Base-by-base conservation (phyloP, 495 filamentous ascomycete genomes). In the Penicillium longicatenatum region DNA sequence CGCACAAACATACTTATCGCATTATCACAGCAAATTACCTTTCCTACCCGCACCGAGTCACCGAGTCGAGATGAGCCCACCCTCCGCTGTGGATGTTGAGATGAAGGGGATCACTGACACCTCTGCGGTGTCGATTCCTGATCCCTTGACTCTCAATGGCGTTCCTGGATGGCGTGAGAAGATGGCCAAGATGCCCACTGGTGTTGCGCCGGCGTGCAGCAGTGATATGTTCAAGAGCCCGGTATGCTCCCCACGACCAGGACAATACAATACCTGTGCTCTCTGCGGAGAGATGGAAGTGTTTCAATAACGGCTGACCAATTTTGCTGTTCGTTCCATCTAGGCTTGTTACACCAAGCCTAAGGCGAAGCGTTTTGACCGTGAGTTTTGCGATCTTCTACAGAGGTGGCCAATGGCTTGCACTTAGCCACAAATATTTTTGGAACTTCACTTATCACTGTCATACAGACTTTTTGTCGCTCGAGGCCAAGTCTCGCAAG, bases 191-290 rank as follows among this genome's bases (percentile, higher is more conserved):
- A 75, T 93, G 37, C 79, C 84, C 53, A 88, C 85, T 33, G 88
- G 86, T n/a, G 81, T 90, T 44, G 94, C 94, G 30, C 89, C 92
- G 16, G 77, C 80, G 41, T 85, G 86, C 17, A 87, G 84, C 71
- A 91, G 87, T 73, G 88, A 91, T 56, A 86, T 89, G 79, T 98
- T 94, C 74, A 96, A 96, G 76, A 84, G 82, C 49, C 78, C 85
- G 53, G 86, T 85, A 67, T 62, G 81, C 21, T 29, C 7, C 44
- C 14, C 6, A 43, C 21, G 29, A 51, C 49, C 19, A 11, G 17
- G 1, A 57, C 60, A 55, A 19, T 21, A 19, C 11, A 52, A 12
- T 8, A 33, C 9, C 41, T 17, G 10, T 14, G 43, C 8, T 14
- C 30, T 26, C 50, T 44, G 17, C 1, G 19, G 7, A n/a, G 17